These are phyloP conservation scores for Trametes sp. DNA, from an alignment of 1,284 basidiomycete genomes.

Conservation along the genomic window DNA sequence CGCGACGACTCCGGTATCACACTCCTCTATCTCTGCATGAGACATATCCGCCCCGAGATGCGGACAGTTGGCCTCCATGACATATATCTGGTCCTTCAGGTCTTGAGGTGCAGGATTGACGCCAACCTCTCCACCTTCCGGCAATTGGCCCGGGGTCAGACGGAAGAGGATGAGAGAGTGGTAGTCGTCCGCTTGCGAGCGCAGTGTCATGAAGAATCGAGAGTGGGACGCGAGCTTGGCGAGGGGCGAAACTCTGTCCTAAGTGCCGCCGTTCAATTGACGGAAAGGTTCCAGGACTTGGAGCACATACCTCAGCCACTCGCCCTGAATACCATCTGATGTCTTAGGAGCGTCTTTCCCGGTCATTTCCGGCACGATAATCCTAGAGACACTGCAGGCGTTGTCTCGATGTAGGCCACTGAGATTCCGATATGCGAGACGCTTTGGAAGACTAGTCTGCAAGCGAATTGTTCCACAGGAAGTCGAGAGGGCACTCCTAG, in stretches of 20 bases:
- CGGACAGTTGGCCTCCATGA: slow-evolving; percentile 87
- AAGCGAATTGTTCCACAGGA: too few species aligned
- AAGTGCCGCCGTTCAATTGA: background rate
- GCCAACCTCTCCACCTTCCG: slow-evolving; percentile 23
- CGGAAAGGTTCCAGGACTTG: background rate
- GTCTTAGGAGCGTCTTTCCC: background rate
- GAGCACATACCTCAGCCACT: slow-evolving; percentile 21
- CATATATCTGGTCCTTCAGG: slow-evolving; percentile 62
- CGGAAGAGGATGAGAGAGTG: slow-evolving; percentile 79
- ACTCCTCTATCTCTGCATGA: slow-evolving; percentile 81
- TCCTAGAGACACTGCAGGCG: too few species aligned
- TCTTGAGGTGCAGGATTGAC: slow-evolving; percentile 21
- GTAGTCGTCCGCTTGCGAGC: slow-evolving; percentile 68
- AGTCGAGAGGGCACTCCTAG: too few species aligned
- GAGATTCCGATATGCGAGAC: too few species aligned
- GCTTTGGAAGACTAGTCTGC: too few species aligned
- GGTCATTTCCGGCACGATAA: background rate
- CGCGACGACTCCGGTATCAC: slow-evolving; percentile 62
- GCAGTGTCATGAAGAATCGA: slow-evolving; percentile 72
- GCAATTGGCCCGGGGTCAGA: slow-evolving; percentile 48
- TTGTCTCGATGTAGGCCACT: too few species aligned
- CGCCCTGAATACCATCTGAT: background rate
- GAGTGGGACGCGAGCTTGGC: slow-evolving; percentile 59
- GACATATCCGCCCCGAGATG: slow-evolving; percentile 87
- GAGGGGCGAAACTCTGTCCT: slow-evolving; percentile 34